phyloP scores from a whole-genome alignment of 2,329 filamentous ascomycete species.

The Aspergillus ochraceoroseus region DNA sequence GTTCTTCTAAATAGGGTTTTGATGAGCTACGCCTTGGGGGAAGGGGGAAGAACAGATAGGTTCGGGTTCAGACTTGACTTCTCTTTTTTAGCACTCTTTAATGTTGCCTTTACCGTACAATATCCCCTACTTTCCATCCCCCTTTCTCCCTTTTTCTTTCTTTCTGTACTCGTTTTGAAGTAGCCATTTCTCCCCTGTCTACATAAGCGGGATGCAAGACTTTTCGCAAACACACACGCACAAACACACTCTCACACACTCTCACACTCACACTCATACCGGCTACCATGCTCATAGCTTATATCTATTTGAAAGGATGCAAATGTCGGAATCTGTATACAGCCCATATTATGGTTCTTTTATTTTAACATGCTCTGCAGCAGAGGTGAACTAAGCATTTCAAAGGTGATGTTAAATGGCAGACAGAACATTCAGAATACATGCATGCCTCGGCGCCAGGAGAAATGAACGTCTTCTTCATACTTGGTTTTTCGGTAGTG shows the following conservation, averaged over 20 bases:
- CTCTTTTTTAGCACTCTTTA: constrained; percentile 20
- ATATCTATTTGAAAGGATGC: constrained; percentile 1
- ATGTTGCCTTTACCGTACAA: constrained; percentile 19
- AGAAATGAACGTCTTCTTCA: too few species aligned
- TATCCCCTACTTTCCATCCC: constrained; percentile 14
- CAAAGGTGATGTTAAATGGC: too few species aligned
- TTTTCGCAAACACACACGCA: constrained; percentile 1
- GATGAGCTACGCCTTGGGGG: constrained; percentile 23
- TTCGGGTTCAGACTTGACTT: constrained; percentile 19
- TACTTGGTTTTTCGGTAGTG: too few species aligned
- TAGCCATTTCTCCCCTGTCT: constrained; percentile 12
- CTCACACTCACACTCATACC: constrained; percentile 1
- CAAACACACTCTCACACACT: background rate
- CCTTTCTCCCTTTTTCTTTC: constrained; percentile 7
- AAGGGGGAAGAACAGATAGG: constrained; percentile 17
- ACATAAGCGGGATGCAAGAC: constrained; percentile 5
- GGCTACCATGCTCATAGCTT: background rate
- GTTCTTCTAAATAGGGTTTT: constrained; percentile 20
- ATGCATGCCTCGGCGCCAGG: too few species aligned
- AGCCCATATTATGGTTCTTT: too few species aligned
- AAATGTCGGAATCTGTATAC: constrained; percentile 2
- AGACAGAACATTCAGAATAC: too few species aligned
- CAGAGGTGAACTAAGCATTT: too few species aligned
- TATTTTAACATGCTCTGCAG: too few species aligned
- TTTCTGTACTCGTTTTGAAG: constrained; percentile 16